Base-by-base conservation (phyloP, 1,284 basidiomycete species). In the Phellinidium pouzarii region DNA sequence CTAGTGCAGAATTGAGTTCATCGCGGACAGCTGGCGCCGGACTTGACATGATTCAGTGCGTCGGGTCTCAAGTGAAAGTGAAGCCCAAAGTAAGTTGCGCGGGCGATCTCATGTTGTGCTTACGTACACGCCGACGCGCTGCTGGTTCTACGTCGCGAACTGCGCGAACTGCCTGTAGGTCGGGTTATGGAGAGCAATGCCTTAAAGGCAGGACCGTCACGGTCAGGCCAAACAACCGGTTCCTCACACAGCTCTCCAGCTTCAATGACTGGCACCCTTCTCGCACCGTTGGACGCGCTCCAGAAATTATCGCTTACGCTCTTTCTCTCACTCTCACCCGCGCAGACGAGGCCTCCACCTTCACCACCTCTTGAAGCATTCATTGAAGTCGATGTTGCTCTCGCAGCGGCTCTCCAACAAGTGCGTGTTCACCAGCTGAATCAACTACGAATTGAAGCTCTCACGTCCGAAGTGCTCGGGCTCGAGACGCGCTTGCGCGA, bases 351-450 rank as follows among this genome's bases (percentile, higher is more conserved):
- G 64, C 77, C 81, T 2, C 79, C 79, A 4, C 75, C 76, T 0
- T 69, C 80, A 1, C 87, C 87, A n/a, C 68, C 82, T 11, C 66
- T 81, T 20, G 66, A 74, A 3, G 72, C 80, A 0, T 83, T 90
- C 61, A 63, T 84, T 7, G 66, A 71, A 1, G 81, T 73, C 37
- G 87, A 91, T 60, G 70, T 74, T 7, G 71, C 75, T 2, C 71
- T 91, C 17, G 79, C 84, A 0, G 65, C 67, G 25, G 84, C 84
- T 4, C 70, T 89, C 4, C 76, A 78, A 54, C 68, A 82, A n/a
- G 79, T 84, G 2, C 77, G 83, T 53, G 67, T 71, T 19, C 88
- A 91, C 61, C 87, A 91, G 62, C 74, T 79, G 42, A 82, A 82
- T 61, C 87, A 91, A 62, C 71, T 82, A 48, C 74, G 72, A 54